Conservation (phyloP, 352 stramenopile genomes). For the Phytophthora europaea region DNA sequence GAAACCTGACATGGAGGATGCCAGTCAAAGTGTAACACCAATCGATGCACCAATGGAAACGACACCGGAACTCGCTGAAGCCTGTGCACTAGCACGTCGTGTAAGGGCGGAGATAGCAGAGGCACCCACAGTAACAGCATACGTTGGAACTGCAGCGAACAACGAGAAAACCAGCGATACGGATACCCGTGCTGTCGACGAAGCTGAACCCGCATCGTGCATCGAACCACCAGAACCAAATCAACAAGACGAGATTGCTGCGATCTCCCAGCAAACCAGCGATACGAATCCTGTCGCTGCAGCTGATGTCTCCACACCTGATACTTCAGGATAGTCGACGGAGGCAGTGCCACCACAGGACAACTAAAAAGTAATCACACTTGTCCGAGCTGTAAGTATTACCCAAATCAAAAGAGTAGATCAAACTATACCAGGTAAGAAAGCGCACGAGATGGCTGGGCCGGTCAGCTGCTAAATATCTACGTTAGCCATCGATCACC, state of each 20-base stretch:
- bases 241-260: too few relatives aligned
- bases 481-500: constrained; percentile 44
- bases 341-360: too few relatives aligned
- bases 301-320: background rate
- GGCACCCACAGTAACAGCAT: background rate
- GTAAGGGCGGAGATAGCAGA: constrained; percentile 20
- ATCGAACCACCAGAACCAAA: too few relatives aligned
- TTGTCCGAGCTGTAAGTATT: too few relatives aligned
- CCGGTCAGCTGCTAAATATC: constrained; percentile 45
- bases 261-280: too few relatives aligned
- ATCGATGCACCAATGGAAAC: background rate
- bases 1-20: constrained; percentile 1
- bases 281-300: too few relatives aligned
- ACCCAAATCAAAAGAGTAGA: too few relatives aligned
- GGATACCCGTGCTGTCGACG: too few relatives aligned
- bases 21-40: constrained; percentile 6
- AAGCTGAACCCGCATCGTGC: too few relatives aligned
- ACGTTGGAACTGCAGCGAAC: background rate
- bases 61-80: constrained; percentile 22
- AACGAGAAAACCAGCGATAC: too few relatives aligned
- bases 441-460: constrained; percentile 10
- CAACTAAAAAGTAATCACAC: too few relatives aligned
- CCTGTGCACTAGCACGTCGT: constrained; percentile 25
- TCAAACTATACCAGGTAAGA: background rate
- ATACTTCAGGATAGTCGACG: too few relatives aligned